Conservation (phyloP, 352 stramenopile species). For the Phytophthora palmivora region DNA sequence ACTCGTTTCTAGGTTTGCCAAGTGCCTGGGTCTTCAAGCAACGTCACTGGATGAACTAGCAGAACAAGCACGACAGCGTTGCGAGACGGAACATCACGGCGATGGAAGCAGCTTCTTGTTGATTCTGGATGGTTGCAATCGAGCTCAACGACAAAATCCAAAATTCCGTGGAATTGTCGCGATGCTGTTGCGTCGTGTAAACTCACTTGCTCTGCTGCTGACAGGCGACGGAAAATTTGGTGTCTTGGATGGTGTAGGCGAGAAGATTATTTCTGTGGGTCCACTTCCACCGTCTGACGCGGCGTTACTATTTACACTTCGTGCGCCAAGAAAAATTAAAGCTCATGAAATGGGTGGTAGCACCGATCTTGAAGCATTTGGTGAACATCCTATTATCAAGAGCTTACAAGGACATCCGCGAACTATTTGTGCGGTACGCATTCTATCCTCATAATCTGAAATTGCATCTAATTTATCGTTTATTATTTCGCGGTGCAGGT, state of each 20-base stretch:
- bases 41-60: conserved; percentile 52
- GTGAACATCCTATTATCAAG: conserved; percentile 71
- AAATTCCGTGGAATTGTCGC: conserved; percentile 55
- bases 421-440: conserved; percentile 72
- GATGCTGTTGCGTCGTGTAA: conserved; percentile 71
- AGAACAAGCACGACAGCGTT: conserved; percentile 59
- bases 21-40: conserved; percentile 48
- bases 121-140: conserved; percentile 82
- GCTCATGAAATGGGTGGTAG: conserved; percentile 83
- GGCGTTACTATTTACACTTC: conserved; percentile 78
- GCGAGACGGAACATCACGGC: conserved; percentile 24
- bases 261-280: conserved; percentile 80
- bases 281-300: conserved; percentile 69
- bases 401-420: conserved; percentile 66
- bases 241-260: conserved; percentile 78
- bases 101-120: conserved; percentile 64
- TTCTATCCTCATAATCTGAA: background rate
- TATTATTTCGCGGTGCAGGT: conserved; percentile 36
- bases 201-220: conserved; percentile 63
- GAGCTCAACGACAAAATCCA: conserved; percentile 46
- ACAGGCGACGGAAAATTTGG: conserved; percentile 80
- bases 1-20: conserved; percentile 46
- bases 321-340: conserved; percentile 76
- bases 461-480: background rate
- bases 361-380: conserved; percentile 63